Base-by-base conservation (phyloP, 257 asterid species). In the Nicotiana tomentosiformis region DNA sequence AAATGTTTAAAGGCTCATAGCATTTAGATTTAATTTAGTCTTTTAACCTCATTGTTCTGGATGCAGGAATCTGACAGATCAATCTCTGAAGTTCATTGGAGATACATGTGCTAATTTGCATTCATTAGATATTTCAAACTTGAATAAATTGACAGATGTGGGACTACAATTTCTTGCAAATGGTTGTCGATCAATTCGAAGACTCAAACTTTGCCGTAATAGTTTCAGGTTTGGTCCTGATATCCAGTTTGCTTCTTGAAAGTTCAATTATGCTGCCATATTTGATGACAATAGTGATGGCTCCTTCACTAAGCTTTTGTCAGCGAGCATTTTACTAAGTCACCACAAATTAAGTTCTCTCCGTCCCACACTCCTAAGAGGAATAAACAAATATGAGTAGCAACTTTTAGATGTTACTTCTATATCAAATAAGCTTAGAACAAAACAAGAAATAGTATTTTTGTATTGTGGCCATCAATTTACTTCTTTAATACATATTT, bases 91-190 rank as follows among this genome's bases (percentile, higher is more conserved):
- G 90, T 20, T 57, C 82, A 93, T 95, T 77, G 97, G 93, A 66
- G 82, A 85, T 82, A 83, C 76, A 16, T 92, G 98, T 84, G 18
- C 93, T 56, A 87, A 83, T 87, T 86, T 95, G 86, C 69, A 72
- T 82, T 89, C 98, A 0, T 85, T 95, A 84, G 88, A 92, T 86
- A 89, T 95, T 82, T 92, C 97, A 7, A 86, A 91, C 87, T 84
- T 92, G 76, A 77, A 78, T 65, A 85, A 74, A 66, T 83, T 95
- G 90, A 90, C 98, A 10, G 97, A 93, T 86, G 23, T 90, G 83
- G 96, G 93, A 86, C 39, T 95, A 86, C 91, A 91, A 84, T 88
- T 82, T 89, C 92, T 95, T 69, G 93, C 98, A 26, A 88, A 92
- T 74, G 95, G 98, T 77, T 93, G 98, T 84, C 85, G 85, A 90